Percentiles rank a stretch among this genome's conserved stretches.
Conservation (phyloP, 805 yeast species). For the Candida tammaniensis region DNA sequence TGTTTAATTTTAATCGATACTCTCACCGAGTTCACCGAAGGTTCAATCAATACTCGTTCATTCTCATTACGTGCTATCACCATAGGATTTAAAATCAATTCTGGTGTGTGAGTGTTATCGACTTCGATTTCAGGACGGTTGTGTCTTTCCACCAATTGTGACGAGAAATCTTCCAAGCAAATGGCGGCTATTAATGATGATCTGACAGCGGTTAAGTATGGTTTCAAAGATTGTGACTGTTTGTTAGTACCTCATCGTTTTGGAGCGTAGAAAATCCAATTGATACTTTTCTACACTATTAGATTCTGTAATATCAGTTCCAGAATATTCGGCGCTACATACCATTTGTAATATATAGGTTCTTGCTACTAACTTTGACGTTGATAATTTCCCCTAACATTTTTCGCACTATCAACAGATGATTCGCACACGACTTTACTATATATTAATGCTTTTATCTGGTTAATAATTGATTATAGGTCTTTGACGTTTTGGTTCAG, state of each 20-base stretch:
- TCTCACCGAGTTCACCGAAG: slow-evolving; percentile 89
- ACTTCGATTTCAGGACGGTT: slow-evolving; percentile 96
- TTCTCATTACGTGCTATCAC: slow-evolving; percentile 89
- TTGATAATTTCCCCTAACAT: slow-evolving; percentile 7
- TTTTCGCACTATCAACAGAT: not conserved
- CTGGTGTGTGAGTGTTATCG: slow-evolving; percentile 65
- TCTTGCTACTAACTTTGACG: not conserved
- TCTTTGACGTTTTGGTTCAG: slow-evolving; percentile 11
- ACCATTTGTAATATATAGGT: slow-evolving; percentile 3
- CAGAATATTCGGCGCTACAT: no score
- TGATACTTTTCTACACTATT: no score
- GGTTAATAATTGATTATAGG: not conserved
- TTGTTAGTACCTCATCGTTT: slow-evolving; percentile 4
- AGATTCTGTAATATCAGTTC: no score
- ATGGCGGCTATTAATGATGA: slow-evolving; percentile 90
- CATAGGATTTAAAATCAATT: slow-evolving; percentile 84
- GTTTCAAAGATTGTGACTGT: slow-evolving; percentile 92
- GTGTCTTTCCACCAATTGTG: slow-evolving; percentile 95
- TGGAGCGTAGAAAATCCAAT: no score
- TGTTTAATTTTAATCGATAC: slow-evolving; percentile 92
- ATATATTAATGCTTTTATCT: slow-evolving; percentile 5
- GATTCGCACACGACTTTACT: not conserved
- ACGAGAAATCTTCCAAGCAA: slow-evolving; percentile 89
- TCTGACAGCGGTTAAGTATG: slow-evolving; percentile 91
- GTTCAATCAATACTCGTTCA: slow-evolving; percentile 89